These are phyloP conservation scores for Casuarina glauca DNA, from an alignment of 306 rosid species.

Conservation along the genomic window DNA sequence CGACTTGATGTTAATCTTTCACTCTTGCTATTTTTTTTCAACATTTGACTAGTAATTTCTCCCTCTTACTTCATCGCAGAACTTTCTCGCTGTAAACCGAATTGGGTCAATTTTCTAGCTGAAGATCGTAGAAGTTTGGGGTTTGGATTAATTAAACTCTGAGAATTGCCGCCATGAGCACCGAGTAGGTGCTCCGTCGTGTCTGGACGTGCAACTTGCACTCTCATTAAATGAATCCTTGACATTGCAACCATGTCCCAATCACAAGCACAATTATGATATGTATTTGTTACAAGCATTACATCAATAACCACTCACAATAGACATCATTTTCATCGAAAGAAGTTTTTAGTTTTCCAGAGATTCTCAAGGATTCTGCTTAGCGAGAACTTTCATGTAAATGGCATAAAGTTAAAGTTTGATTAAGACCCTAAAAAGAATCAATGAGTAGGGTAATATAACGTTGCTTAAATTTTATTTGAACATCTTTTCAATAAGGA, in stretches of 20 bases:
- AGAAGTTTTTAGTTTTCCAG: background rate
- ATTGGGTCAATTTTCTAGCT: conserved; percentile 9
- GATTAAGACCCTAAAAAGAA: no score
- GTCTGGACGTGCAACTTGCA: conserved; percentile 3
- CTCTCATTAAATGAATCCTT: background rate
- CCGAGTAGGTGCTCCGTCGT: background rate
- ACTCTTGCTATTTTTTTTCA: background rate
- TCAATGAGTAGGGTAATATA: no score
- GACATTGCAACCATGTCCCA: background rate
- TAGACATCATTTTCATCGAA: background rate
- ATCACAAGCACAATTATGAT: background rate
- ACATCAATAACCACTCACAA: background rate
- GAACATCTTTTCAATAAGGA: no score
- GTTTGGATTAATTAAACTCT: background rate
- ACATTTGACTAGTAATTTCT: conserved; percentile 26
- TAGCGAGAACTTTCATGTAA: no score
- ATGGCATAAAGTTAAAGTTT: no score
- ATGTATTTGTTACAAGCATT: background rate
- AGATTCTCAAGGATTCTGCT: background rate
- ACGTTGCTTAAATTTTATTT: no score
- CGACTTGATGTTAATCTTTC: background rate
- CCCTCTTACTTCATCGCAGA: conserved; percentile 20
- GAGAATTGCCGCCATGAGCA: background rate
- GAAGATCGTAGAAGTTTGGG: conserved; percentile 9
- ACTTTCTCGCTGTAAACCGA: conserved; percentile 22